phyloP scores from a whole-genome alignment of 441 rosid genomes.

The Mallotus japonicus region DNA sequence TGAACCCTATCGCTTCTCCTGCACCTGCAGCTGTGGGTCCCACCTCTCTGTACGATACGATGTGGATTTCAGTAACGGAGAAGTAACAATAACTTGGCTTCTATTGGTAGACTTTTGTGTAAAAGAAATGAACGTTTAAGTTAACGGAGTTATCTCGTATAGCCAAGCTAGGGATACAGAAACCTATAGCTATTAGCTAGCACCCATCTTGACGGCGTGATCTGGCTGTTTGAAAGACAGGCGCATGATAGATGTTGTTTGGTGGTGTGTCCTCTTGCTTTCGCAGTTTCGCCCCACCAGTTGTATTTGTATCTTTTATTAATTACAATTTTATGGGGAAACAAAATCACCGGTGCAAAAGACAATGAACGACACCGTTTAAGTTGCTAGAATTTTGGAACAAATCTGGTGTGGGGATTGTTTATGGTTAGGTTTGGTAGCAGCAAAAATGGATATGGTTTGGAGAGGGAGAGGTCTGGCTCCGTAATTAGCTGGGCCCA shows the following conservation, averaged over 20 bases:
- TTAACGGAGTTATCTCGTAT: slow-evolving; percentile 13
- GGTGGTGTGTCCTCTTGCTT: neutral
- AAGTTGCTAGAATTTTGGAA: neutral
- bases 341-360: too few relatives aligned
- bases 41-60: neutral
- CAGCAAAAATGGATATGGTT: neutral
- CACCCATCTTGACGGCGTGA: slow-evolving; percentile 34
- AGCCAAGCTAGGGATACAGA: neutral
- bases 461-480: too few relatives aligned
- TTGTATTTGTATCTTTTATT: neutral
- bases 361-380: slow-evolving; percentile 5
- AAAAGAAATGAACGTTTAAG: neutral
- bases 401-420: neutral
- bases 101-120: neutral
- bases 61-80: neutral
- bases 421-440: too few relatives aligned
- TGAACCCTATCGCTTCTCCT: neutral
- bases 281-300: neutral
- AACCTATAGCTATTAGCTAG: too few relatives aligned
- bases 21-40: slow-evolving; percentile 15
- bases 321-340: too few relatives aligned
- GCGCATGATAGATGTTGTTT: slow-evolving; percentile 8
- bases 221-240: slow-evolving; percentile 23
- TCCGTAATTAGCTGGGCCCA: slow-evolving; percentile 22
- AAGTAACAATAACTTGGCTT: slow-evolving; percentile 17